Percentiles rank a stretch among this genome's conserved stretches.
Evolutionary conservation across 1,284 basidiomycete genomes (phyloP).

Genomic region (Heterobasidion parviporum): DNA sequence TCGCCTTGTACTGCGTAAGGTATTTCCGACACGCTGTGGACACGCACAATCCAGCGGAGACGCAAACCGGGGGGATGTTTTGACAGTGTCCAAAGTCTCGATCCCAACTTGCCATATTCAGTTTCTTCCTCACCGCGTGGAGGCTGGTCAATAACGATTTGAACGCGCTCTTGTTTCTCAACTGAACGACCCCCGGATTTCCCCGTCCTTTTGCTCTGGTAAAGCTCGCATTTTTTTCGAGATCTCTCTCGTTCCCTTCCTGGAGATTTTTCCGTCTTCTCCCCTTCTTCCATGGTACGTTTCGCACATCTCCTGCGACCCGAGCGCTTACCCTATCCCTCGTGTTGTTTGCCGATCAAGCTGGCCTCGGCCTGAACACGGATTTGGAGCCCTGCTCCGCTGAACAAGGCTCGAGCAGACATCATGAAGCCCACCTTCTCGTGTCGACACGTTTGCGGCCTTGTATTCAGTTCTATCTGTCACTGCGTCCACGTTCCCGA

Average conservation of each 20-base stretch:
- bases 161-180: constrained; percentile 20
- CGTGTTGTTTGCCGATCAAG: constrained; percentile 61
- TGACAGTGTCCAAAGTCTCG: constrained; percentile 48
- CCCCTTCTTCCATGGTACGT: constrained; percentile 24
- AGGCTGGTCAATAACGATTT: constrained; percentile 17
- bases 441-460: constrained; percentile 57
- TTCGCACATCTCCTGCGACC: constrained; percentile 14
- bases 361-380: constrained; percentile 41
- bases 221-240: not conserved
- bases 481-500: constrained; percentile 67
- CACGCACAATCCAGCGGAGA: constrained; percentile 46
- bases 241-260: not conserved
- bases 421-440: constrained; percentile 50
- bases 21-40: constrained; percentile 48
- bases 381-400: constrained; percentile 63
- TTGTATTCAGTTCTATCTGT: constrained; percentile 63
- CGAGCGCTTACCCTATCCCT: constrained; percentile 42
- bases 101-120: constrained; percentile 49
- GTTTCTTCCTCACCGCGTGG: constrained; percentile 30
- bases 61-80: constrained; percentile 53
- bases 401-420: constrained; percentile 47
- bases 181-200: constrained; percentile 19
- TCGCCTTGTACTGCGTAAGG: constrained; percentile 45
- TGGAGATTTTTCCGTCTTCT: not conserved
- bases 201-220: constrained; percentile 27